Evolutionary conservation across 1,284 basidiomycete species (phyloP).

Genomic region (Cystobasidium slooffiae): DNA sequence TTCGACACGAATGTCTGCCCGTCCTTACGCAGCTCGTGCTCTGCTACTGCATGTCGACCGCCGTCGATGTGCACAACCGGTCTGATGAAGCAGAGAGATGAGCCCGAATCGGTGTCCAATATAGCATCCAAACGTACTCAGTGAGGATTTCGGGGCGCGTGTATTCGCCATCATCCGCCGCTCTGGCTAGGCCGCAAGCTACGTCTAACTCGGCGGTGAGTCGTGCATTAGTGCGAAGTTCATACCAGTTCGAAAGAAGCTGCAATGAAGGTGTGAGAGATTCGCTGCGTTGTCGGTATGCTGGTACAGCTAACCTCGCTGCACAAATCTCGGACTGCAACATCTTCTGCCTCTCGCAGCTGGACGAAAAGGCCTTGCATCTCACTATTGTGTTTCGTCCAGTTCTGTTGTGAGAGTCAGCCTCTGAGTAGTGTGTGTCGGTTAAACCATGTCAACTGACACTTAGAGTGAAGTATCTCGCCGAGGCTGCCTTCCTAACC

Average conservation of each 20-base stretch:
- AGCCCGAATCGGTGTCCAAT: background rate
- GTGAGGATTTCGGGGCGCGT: slow-evolving; percentile 64
- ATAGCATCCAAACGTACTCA: background rate
- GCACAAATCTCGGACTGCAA: slow-evolving; percentile 36
- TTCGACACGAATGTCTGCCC: slow-evolving; percentile 84
- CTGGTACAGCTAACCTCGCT: slow-evolving; percentile 34
- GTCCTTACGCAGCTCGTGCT: slow-evolving; percentile 76
- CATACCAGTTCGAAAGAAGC: slow-evolving; percentile 48
- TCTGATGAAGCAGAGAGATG: slow-evolving; percentile 58
- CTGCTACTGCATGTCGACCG: slow-evolving; percentile 90
- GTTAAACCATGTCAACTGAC: background rate
- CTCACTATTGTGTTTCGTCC: slow-evolving; percentile 42
- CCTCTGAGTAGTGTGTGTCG: background rate
- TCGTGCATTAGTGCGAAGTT: slow-evolving; percentile 73
- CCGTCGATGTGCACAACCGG: slow-evolving; percentile 69
- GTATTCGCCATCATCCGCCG: slow-evolving; percentile 79
- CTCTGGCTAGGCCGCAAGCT: slow-evolving; percentile 75
- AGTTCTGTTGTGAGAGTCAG: slow-evolving; percentile 24
- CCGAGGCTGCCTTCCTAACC: slow-evolving; percentile 13
- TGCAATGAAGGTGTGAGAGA: background rate
- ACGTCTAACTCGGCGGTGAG: slow-evolving; percentile 90
- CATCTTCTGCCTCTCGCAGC: slow-evolving; percentile 46
- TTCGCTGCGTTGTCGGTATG: background rate
- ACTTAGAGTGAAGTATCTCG: slow-evolving; percentile 26
- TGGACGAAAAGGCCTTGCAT: slow-evolving; percentile 40